Conservation (phyloP, 148 eudicot genomes). For the Rheum nobile region DNA sequence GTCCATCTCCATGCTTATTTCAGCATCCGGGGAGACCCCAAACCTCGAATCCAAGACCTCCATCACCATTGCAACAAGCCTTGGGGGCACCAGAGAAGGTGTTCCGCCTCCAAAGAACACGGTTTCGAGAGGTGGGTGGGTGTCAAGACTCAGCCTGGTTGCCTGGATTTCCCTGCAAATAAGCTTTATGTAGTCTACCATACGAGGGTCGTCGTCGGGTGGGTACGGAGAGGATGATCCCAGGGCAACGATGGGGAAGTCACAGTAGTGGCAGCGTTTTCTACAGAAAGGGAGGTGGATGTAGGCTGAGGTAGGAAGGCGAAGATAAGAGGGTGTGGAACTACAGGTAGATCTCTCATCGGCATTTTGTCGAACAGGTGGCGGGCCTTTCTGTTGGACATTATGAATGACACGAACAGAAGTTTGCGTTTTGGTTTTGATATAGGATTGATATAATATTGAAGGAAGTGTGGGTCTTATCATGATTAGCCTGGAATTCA, state of each 20-base stretch:
- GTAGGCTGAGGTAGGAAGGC: constrained; percentile 79
- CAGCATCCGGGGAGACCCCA: constrained; percentile 53
- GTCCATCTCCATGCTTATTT: constrained; percentile 94
- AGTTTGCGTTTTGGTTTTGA: constrained; percentile 23
- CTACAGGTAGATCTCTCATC: constrained; percentile 10
- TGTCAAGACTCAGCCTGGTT: constrained; percentile 21
- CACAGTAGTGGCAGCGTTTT: constrained; percentile 94
- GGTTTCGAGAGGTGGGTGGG: constrained; percentile 71
- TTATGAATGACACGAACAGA: constrained; percentile 8
- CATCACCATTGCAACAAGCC: constrained; percentile 49
- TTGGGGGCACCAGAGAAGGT: constrained; percentile 86
- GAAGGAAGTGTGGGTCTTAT: constrained; percentile 34
- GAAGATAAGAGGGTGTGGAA: constrained; percentile 22
- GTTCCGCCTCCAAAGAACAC: constrained; percentile 95
- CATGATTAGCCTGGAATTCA: constrained; percentile 20
- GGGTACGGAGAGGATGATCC: constrained; percentile 36
- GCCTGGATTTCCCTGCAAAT: constrained; percentile 62
- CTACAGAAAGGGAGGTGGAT: constrained; percentile 96
- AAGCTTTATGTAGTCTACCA: constrained; percentile 43
- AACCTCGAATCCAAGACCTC: constrained; percentile 40
- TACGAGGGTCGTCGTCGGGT: constrained; percentile 53
- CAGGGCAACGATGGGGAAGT: constrained; percentile 81
- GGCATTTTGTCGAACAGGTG: constrained; percentile 81
- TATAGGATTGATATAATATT: constrained; percentile 21
- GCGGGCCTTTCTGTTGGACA: constrained; percentile 24